Evolutionary conservation across 2,329 filamentous ascomycete species (phyloP).

Genomic region (Xenoacremonium recifei): DNA sequence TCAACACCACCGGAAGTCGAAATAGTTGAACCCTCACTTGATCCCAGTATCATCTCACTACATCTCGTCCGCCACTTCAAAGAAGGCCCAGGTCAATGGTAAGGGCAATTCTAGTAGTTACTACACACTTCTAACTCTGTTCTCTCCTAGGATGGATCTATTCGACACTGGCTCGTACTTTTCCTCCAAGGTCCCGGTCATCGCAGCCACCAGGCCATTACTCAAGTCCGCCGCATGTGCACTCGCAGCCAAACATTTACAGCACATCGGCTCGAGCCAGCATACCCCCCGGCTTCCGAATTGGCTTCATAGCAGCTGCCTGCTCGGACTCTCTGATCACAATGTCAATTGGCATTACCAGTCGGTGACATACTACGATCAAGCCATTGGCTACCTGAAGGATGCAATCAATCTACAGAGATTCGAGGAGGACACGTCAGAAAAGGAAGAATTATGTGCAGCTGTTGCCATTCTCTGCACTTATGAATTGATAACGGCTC

Average conservation of each 20-base stretch:
- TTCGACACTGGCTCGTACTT: slow-evolving; percentile 24
- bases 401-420: slow-evolving; percentile 9
- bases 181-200: slow-evolving; percentile 21
- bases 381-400: slow-evolving; percentile 17
- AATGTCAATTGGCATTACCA: slow-evolving; percentile 18
- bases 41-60: slow-evolving; percentile 9
- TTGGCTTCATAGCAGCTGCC: neutral
- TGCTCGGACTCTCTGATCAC: neutral
- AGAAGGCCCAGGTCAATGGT: slow-evolving; percentile 21
- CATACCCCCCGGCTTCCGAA: too few species aligned
- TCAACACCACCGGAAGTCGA: too few species aligned
- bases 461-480: slow-evolving; percentile 66
- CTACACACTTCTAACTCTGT: neutral
- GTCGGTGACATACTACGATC: slow-evolving; percentile 20
- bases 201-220: slow-evolving; percentile 14
- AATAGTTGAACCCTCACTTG: too few species aligned
- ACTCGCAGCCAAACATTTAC: slow-evolving; percentile 18
- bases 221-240: slow-evolving; percentile 21
- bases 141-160: slow-evolving; percentile 15
- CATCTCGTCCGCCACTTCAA: slow-evolving; percentile 18
- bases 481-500: slow-evolving; percentile 67
- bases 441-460: slow-evolving; percentile 50
- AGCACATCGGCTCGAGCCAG: too few species aligned
- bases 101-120: accelerated
- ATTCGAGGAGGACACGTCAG: slow-evolving; percentile 39